Conservation (phyloP, 306 rosid genomes). For the Cucumis melo region DNA sequence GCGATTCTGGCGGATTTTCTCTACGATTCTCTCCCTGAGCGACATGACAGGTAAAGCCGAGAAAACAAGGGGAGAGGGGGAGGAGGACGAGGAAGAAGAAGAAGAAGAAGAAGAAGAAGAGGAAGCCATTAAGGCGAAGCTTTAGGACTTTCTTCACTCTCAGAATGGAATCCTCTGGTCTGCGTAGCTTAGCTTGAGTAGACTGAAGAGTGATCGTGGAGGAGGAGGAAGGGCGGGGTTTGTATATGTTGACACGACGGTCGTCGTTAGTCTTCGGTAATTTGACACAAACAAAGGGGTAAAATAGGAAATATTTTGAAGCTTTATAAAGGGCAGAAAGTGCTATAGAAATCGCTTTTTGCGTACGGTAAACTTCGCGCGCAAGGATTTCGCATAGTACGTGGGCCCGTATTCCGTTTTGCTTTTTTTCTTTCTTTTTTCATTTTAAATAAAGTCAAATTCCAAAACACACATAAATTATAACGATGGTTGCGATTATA, state of each 20-base stretch:
- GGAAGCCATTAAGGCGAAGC: conserved; percentile 33
- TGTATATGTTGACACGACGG: not conserved
- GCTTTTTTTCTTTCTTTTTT: not conserved
- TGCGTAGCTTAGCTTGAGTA: not conserved
- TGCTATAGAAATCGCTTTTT: not conserved
- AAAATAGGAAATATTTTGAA: not conserved
- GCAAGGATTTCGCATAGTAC: not conserved
- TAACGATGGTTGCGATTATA: no score
- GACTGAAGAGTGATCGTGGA: not conserved
- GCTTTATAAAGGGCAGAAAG: not conserved
- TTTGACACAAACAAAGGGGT: not conserved
- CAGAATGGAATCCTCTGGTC: not conserved
- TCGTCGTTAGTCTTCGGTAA: not conserved
- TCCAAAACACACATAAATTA: no score
- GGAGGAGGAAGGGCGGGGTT: not conserved
- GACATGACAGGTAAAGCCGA: conserved; percentile 54
- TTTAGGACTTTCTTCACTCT: not conserved
- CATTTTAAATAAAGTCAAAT: no score
- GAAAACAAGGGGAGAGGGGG: conserved; percentile 26
- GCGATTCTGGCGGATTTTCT: conserved; percentile 64
- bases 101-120: conserved; percentile 30
- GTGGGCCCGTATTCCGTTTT: not conserved
- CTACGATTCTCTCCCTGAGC: conserved; percentile 48
- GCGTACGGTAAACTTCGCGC: conserved; percentile 1
- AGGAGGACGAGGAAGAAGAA: conserved; percentile 19